Conservation (phyloP, 2,329 filamentous ascomycete genomes). For the Fusarium piperis region DNA sequence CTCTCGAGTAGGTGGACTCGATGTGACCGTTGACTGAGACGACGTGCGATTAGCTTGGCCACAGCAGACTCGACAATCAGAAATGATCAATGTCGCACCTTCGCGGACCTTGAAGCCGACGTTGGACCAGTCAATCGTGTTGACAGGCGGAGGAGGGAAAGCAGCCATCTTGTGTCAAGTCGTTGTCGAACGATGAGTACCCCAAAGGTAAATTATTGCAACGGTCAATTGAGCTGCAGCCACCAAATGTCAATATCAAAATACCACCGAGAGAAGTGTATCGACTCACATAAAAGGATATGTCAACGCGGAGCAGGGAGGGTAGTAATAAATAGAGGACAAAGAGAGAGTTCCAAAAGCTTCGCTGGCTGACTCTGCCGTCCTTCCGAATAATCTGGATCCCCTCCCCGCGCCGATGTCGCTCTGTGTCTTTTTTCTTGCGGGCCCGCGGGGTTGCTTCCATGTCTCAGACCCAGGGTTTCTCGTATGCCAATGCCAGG, state of each 20-base stretch:
- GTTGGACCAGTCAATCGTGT: conserved; percentile 91
- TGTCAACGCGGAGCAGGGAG: background rate
- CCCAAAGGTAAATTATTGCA: background rate
- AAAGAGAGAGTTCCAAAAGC: background rate
- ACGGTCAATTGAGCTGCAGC: background rate
- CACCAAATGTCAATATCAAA: conserved; percentile 1
- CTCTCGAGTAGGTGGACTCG: conserved; percentile 82
- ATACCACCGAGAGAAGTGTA: background rate
- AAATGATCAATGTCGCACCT: conserved; percentile 60
- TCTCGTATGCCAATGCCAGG: conserved; percentile 16
- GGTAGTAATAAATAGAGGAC: background rate
- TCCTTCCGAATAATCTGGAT: background rate
- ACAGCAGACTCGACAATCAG: background rate
- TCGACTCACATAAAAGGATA: conserved; percentile 4
- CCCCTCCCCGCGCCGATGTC: conserved; percentile 36
- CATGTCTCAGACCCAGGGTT: conserved; percentile 3
- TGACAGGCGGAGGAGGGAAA: conserved; percentile 81
- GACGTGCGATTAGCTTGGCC: background rate
- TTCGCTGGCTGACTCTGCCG: background rate
- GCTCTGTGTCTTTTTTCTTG: conserved; percentile 5
- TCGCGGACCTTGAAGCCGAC: conserved; percentile 93
- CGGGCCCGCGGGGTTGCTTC: conserved; percentile 29
- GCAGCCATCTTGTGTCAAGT: conserved; percentile 52
- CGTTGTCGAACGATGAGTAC: background rate
- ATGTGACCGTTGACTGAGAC: conserved; percentile 90